A percentile compares a stretch with the other conserved stretches of the same genome.
Evolutionary conservation across 768 basidiomycete genomes (phyloP).

Genomic region (Podaxis rugospora): DNA sequence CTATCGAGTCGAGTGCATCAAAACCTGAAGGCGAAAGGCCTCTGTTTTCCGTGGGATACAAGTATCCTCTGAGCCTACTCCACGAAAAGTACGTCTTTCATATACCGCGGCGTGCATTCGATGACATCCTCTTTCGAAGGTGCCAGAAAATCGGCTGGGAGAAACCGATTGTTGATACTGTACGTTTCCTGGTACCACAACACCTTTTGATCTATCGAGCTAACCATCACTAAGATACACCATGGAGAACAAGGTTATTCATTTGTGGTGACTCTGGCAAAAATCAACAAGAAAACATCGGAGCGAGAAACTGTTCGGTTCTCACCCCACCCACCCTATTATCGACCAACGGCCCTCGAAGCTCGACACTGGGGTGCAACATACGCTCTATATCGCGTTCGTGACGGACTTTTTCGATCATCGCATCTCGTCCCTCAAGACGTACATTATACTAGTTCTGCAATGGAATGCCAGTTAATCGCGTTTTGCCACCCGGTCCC

Average conservation of each 20-base stretch:
- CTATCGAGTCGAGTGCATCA: slow-evolving; percentile 29
- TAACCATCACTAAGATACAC: slow-evolving; percentile 34
- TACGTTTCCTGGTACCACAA: slow-evolving; percentile 28
- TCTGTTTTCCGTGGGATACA: slow-evolving; percentile 80
- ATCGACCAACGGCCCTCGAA: slow-evolving; percentile 64
- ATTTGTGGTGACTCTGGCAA: slow-evolving; percentile 65
- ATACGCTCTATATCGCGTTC: slow-evolving; percentile 82
- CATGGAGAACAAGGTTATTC: slow-evolving; percentile 45
- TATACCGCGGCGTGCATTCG: background rate
- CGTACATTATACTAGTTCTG: slow-evolving; percentile 50
- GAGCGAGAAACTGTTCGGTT: slow-evolving; percentile 66
- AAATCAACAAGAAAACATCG: slow-evolving; percentile 66
- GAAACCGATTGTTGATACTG: slow-evolving; percentile 74
- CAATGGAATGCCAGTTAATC: slow-evolving; percentile 70
- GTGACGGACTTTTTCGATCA: slow-evolving; percentile 26
- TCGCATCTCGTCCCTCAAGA: slow-evolving; percentile 19
- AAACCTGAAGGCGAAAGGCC: slow-evolving; percentile 30
- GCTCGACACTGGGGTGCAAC: slow-evolving; percentile 91
- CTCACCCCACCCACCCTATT: slow-evolving; percentile 69
- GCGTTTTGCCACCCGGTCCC: slow-evolving; percentile 76
- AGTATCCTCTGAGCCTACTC: slow-evolving; percentile 75
- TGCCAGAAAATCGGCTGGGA: slow-evolving; percentile 93
- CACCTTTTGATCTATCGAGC: slow-evolving; percentile 1
- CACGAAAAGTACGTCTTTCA: slow-evolving; percentile 60
- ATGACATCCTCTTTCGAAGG: slow-evolving; percentile 29